Base-by-base conservation (phyloP, 768 basidiomycete genomes). In the Pleurotus eryngii region DNA sequence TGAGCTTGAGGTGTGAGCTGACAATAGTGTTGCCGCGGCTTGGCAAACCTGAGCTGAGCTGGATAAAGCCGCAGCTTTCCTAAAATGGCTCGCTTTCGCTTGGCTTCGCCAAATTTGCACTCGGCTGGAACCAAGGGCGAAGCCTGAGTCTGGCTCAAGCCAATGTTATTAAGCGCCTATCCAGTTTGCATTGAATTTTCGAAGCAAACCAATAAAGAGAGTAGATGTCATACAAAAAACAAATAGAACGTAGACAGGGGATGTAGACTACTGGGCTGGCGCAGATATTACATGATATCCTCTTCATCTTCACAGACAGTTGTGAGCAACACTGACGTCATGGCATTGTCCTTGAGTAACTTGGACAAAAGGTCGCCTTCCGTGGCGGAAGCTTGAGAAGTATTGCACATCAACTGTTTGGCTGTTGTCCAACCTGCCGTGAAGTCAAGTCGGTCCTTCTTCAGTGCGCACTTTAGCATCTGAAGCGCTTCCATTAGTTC, bases 401-500 rank as follows among this genome's bases (percentile, higher is more conserved):
- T 20, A 35, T 56, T 39, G 18, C 20, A 14, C 56, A 57, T 57
- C 24, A 49, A 14, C 9, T 15, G 5, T 14, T 57, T 26, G 6
- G n/a, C 11, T 1, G 46, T 57, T 17, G 20, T 38, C 56, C 56
- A 57, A 17, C 56, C 56, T 22, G 27, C 12, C 38, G 46, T 49
- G 17, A 61, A 61, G 27, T 62, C 49, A 39, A 56, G 40, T n/a
- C 50, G 17, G 17, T 51, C 55, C 43, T 59, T 56, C 58, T 59
- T 59, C 24, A 57, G 39, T 14, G 30, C 14, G 38, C 55, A 66
- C 46, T 66, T 64, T 1, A 61, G 37, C 49, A 66, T 61, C 38
- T 66, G 63, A 2, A 65, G 49, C 2, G 57, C 59, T 43, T 65
- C 64, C 63, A 65, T 65, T 3, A 64, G 45, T 5, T 43, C n/a